Conservation (phyloP, 345 rosid genomes). For the Mercurialis annua region DNA sequence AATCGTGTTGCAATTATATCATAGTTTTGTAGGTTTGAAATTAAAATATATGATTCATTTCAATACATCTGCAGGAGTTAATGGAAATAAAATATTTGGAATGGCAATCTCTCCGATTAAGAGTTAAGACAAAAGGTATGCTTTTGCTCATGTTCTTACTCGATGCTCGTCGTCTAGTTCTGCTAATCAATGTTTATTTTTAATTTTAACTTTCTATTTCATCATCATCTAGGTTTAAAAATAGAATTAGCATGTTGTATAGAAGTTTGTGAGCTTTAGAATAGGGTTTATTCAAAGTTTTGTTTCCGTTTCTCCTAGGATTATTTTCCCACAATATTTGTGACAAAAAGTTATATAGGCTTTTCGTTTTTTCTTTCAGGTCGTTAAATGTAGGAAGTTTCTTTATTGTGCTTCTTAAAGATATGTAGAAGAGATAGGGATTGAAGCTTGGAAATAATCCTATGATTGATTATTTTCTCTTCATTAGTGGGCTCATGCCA, state of each 20-base stretch:
- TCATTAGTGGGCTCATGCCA: constrained; percentile 33
- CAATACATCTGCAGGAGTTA: too few relatives aligned
- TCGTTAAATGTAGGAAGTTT: constrained; percentile 60
- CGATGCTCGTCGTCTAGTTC: constrained; percentile 1
- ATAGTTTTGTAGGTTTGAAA: too few relatives aligned
- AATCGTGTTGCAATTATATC: too few relatives aligned
- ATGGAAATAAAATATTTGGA: constrained; percentile 83
- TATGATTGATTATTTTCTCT: constrained; percentile 62
- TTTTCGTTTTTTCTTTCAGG: constrained; percentile 35
- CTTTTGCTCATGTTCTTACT: neutral
- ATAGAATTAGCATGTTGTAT: constrained; percentile 46
- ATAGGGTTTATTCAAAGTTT: constrained; percentile 80
- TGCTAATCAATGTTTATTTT: neutral
- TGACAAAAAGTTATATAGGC: too few relatives aligned
- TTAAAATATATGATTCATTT: too few relatives aligned
- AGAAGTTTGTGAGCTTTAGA: constrained; percentile 60
- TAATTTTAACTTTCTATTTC: neutral
- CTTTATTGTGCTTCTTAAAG: constrained; percentile 52
- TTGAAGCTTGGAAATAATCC: constrained; percentile 22
- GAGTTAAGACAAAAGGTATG: constrained; percentile 77
- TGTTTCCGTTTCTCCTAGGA: neutral
- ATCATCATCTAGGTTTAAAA: constrained; percentile 38
- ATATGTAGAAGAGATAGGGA: constrained; percentile 44
- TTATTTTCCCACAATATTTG: neutral
- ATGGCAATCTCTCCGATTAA: constrained; percentile 94